Conservation (phyloP, 1,284 basidiomycete genomes). For the Cryptococcus sp. region DNA sequence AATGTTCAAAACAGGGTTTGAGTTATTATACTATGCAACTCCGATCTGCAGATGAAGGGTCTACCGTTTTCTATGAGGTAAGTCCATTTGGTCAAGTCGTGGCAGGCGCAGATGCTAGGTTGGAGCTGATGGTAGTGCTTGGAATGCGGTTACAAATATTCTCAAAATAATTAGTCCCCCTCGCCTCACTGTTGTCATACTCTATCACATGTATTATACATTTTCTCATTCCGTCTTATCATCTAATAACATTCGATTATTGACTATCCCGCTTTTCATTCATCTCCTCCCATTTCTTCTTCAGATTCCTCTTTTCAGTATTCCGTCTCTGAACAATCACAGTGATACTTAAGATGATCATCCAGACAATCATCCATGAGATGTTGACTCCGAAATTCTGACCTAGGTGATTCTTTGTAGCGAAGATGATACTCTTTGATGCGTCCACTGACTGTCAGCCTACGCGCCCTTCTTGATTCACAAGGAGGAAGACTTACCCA, state of each 20-base stretch:
- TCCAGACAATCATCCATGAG: slow-evolving; percentile 23
- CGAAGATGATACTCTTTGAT: slow-evolving; percentile 36
- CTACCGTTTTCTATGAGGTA: slow-evolving; percentile 61
- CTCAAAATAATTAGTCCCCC: slow-evolving; percentile 42
- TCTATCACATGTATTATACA: slow-evolving; percentile 6
- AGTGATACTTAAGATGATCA: slow-evolving; percentile 13
- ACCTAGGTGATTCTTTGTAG: slow-evolving; percentile 37
- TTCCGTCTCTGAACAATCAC: slow-evolving; percentile 18
- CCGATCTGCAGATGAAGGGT: slow-evolving; percentile 84
- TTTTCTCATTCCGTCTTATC: neutral
- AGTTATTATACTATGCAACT: slow-evolving; percentile 56
- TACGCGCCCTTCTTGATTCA: slow-evolving; percentile 2
- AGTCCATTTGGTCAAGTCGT: slow-evolving; percentile 17
- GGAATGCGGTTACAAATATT: slow-evolving; percentile 48
- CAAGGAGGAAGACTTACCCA: slow-evolving; percentile 10
- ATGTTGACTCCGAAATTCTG: slow-evolving; percentile 42
- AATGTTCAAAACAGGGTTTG: slow-evolving; percentile 69
- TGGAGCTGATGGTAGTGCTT: slow-evolving; percentile 39
- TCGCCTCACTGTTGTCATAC: neutral
- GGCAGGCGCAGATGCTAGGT: too few species aligned
- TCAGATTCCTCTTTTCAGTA: slow-evolving; percentile 16
- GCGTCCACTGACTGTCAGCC: slow-evolving; percentile 23
- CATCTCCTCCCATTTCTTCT: slow-evolving; percentile 21
- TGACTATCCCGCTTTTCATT: slow-evolving; percentile 9
- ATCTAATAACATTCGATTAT: neutral